Percentiles rank a stretch among this genome's conserved stretches.
Evolutionary conservation across 306 rosid genomes (phyloP).

Genomic region (Boehmeria nivea): DNA sequence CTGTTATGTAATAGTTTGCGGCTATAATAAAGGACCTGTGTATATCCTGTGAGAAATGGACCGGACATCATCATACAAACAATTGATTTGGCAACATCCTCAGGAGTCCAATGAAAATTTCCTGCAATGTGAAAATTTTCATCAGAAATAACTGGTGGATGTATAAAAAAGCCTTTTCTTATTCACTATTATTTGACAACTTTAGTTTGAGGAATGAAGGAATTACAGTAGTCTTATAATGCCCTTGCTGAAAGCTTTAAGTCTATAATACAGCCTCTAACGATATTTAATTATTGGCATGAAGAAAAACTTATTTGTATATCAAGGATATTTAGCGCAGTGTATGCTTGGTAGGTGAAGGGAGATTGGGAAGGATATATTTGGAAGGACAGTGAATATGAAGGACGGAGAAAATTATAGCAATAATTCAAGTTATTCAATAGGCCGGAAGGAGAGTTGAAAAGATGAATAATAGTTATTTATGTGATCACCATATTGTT

Average conservation of each 20-base stretch:
- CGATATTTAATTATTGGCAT: no score
- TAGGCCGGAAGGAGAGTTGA: no score
- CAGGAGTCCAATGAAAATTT: slow-evolving; percentile 85
- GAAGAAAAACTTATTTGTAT: no score
- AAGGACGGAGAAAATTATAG: no score
- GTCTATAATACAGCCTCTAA: no score
- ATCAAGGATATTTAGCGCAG: no score
- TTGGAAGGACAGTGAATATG: no score
- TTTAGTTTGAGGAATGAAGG: not conserved
- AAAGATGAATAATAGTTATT: no score
- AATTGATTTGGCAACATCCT: slow-evolving; percentile 82
- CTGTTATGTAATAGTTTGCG: not conserved
- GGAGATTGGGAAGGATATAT: no score
- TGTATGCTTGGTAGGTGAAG: no score
- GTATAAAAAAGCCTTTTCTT: not conserved
- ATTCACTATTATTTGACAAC: not conserved
- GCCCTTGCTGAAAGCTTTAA: not conserved
- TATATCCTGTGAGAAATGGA: slow-evolving; percentile 88
- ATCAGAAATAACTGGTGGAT: slow-evolving; percentile 12
- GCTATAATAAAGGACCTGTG: slow-evolving; percentile 51
- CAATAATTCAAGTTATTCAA: no score
- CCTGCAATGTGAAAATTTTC: slow-evolving; percentile 37
- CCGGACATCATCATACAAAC: slow-evolving; percentile 96
- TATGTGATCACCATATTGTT: no score
- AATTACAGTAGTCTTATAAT: not conserved